Percentiles rank a stretch among this genome's conserved stretches.
These are phyloP conservation scores for Phialophora verrucosa DNA, from an alignment of 2,329 filamentous ascomycete genomes.

Conservation along the genomic window DNA sequence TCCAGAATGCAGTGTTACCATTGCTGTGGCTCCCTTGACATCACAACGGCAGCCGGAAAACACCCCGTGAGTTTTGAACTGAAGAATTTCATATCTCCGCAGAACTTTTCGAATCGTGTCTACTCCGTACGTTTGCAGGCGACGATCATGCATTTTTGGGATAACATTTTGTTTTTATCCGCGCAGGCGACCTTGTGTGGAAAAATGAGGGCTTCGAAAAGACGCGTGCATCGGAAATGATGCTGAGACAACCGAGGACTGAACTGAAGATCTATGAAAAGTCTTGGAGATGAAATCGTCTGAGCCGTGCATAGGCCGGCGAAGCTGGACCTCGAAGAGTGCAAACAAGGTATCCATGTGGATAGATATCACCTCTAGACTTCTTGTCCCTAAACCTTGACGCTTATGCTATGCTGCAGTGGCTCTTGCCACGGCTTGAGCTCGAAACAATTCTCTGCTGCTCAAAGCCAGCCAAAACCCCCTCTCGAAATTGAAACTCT, in stretches of 20 bases:
- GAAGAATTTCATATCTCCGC: neutral
- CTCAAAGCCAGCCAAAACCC: neutral
- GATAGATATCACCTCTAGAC: neutral
- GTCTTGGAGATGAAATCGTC: neutral
- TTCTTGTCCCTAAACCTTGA: neutral
- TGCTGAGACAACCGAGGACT: slow-evolving; percentile 30
- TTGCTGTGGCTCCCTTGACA: neutral
- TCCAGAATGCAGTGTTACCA: slow-evolving; percentile 11
- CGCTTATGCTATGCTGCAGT: neutral
- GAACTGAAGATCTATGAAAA: slow-evolving; percentile 3
- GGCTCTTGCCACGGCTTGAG: neutral
- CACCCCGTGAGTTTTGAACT: slow-evolving; percentile 1
- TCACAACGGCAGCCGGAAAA: neutral
- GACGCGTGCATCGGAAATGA: slow-evolving; percentile 30
- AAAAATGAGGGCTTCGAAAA: slow-evolving; percentile 12
- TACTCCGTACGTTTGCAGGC: neutral
- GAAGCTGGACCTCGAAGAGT: neutral
- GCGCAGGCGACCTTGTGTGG: slow-evolving; percentile 17
- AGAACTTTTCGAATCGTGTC: neutral
- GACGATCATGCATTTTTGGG: neutral
- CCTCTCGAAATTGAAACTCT: neutral
- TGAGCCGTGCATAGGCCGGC: neutral
- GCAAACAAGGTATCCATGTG: neutral
- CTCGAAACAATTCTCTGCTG: neutral
- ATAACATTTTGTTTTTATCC: slow-evolving; percentile 4